phyloP scores from a whole-genome alignment of 768 basidiomycete genomes.

The Psilocybe cubensis region DNA sequence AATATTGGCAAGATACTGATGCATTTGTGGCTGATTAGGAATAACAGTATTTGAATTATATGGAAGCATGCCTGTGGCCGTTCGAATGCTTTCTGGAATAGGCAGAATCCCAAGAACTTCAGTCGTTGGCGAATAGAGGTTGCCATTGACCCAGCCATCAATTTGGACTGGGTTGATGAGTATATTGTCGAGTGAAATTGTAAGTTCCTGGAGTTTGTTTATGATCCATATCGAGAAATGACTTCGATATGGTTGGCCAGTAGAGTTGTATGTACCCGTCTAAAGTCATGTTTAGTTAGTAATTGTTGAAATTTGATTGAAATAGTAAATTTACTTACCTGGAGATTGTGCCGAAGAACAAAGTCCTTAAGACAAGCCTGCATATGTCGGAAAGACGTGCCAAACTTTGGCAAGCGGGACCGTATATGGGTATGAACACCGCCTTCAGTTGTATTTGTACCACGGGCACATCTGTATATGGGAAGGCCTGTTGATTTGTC shows the following conservation, averaged over 20 bases:
- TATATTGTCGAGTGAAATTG: slow-evolving; percentile 7
- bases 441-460: slow-evolving; percentile 38
- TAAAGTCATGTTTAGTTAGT: background rate
- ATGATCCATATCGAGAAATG: slow-evolving; percentile 27
- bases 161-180: slow-evolving; percentile 6
- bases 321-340: background rate
- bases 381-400: slow-evolving; percentile 24
- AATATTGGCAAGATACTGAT: slow-evolving; percentile 24
- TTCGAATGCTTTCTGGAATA: slow-evolving; percentile 3
- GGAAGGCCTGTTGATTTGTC: slow-evolving; percentile 27
- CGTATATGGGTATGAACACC: slow-evolving; percentile 34
- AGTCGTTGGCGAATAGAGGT: slow-evolving; percentile 18
- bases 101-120: slow-evolving; percentile 20
- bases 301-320: background rate
- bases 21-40: slow-evolving; percentile 6
- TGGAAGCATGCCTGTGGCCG: slow-evolving; percentile 6
- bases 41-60: background rate
- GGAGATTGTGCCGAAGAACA: slow-evolving; percentile 10
- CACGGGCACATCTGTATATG: slow-evolving; percentile 28
- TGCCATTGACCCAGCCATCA: slow-evolving; percentile 22
- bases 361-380: slow-evolving; percentile 27
- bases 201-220: slow-evolving; percentile 23
- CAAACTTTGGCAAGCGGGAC: slow-evolving; percentile 22
- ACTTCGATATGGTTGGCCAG: slow-evolving; percentile 22
- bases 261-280: slow-evolving; percentile 28